Evolutionary conservation across 208 protist genomes (phyloP).

Genomic region (Leishmania gerbilli): DNA sequence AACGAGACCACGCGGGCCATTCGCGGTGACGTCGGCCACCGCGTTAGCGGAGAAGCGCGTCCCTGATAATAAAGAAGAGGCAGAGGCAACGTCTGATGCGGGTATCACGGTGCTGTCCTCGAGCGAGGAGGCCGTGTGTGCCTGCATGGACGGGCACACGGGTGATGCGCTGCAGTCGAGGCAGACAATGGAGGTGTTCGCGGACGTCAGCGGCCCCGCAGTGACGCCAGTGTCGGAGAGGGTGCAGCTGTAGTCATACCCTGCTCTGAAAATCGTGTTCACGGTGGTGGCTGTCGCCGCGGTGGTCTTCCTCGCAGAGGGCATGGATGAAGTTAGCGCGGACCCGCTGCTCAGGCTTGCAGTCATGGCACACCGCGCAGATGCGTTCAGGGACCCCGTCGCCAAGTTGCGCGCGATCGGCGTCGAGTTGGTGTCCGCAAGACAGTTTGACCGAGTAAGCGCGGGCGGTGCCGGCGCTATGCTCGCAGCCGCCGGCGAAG

Average conservation of each 20-base stretch:
- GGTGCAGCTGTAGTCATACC: background rate
- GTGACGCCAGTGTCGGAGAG: background rate
- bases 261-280: background rate
- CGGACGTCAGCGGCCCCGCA: background rate
- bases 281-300: background rate
- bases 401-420: conserved; percentile 13
- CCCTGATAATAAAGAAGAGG: background rate
- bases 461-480: background rate
- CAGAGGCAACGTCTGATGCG: background rate
- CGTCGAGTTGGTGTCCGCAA: conserved; percentile 1
- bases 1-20: background rate
- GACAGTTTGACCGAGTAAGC: background rate
- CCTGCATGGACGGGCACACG: conserved; percentile 33
- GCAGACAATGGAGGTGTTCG: background rate
- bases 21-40: background rate
- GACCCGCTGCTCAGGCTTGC: background rate
- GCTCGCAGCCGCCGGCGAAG: background rate
- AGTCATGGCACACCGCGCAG: background rate
- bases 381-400: background rate
- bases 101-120: background rate
- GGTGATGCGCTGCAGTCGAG: background rate
- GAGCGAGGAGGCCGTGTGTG: conserved; percentile 12
- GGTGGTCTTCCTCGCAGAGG: background rate
- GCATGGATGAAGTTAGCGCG: background rate
- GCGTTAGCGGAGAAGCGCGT: background rate